A percentile compares a stretch with the other conserved stretches of the same genome.
These are phyloP conservation scores for Chrysochromulina tobinii DNA, from an alignment of 78 protist species.

Conservation along the genomic window DNA sequence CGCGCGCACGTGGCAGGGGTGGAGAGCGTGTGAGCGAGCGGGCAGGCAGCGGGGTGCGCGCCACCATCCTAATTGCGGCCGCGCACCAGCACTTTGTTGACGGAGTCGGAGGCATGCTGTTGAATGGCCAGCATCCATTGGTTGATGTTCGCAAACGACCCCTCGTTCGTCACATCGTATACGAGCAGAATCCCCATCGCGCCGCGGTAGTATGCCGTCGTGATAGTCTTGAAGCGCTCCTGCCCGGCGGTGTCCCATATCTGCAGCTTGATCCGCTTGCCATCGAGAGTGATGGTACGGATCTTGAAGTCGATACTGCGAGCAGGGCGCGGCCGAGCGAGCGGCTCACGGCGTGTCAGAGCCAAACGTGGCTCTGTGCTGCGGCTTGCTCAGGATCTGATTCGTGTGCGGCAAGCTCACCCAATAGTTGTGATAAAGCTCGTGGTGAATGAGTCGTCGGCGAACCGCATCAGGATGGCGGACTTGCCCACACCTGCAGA, in stretches of 20 bases:
- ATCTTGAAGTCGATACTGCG: constrained; percentile 94
- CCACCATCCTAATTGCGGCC: constrained; percentile 67
- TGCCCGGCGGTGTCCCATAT: constrained; percentile 63
- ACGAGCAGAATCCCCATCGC: constrained; percentile 97
- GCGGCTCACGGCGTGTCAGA: no score
- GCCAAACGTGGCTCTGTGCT: no score
- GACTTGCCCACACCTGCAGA: constrained; percentile 80
- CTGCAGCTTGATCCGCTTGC: constrained; percentile 58
- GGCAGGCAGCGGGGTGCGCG: no score
- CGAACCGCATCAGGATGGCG: constrained; percentile 89
- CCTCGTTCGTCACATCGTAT: constrained; percentile 92
- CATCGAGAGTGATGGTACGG: constrained; percentile 84
- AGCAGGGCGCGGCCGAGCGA: background rate
- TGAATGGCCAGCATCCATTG: constrained; percentile 94
- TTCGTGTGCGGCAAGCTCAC: constrained; percentile 1
- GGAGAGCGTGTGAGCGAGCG: no score
- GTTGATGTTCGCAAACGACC: constrained; percentile 66
- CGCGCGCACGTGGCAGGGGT: no score
- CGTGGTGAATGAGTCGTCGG: constrained; percentile 90
- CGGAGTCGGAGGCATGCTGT: constrained; percentile 91
- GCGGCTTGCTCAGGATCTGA: no score
- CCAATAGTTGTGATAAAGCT: constrained; percentile 94
- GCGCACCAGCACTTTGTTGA: constrained; percentile 82
- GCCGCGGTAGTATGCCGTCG: constrained; percentile 96
- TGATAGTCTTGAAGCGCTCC: constrained; percentile 86